These are phyloP conservation scores for Biscogniauxia mediterranea DNA, from an alignment of 2,329 filamentous ascomycete genomes.

Conservation along the genomic window DNA sequence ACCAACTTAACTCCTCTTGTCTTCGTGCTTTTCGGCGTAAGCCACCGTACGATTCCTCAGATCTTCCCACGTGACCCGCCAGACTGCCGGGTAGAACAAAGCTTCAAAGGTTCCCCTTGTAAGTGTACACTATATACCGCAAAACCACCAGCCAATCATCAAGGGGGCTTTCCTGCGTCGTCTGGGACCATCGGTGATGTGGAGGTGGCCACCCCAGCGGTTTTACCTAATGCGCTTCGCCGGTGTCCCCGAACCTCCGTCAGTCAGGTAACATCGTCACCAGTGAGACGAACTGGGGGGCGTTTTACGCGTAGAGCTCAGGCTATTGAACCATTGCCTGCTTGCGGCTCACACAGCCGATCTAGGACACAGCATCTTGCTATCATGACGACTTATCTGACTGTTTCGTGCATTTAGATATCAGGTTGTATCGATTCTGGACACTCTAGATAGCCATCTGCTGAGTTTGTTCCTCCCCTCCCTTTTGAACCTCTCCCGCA, in stretches of 20 bases:
- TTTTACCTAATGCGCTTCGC: not conserved
- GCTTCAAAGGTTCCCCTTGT: too few species aligned
- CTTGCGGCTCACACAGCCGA: not conserved
- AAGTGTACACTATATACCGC: not conserved
- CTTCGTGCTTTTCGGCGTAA: not conserved
- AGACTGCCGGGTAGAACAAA: not conserved
- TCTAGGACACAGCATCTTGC: not conserved
- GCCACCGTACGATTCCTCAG: not conserved
- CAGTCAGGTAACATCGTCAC: not conserved
- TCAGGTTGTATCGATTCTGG: not conserved
- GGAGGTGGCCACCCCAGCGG: not conserved
- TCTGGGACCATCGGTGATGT: not conserved
- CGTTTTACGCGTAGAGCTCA: not conserved
- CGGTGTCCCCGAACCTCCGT: not conserved
- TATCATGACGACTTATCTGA: not conserved
- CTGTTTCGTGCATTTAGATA: not conserved
- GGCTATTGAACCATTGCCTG: not conserved
- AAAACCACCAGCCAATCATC: not conserved
- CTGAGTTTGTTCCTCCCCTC: not conserved
- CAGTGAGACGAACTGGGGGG: not conserved
- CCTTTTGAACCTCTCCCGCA: not conserved
- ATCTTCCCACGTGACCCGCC: not conserved
- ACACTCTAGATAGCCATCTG: not conserved
- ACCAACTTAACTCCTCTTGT: too few species aligned
- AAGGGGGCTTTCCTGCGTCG: not conserved